Percentiles rank a stretch among this genome's conserved stretches.
These are phyloP conservation scores for Aspergillus piperis DNA, from an alignment of 2,329 filamentous ascomycete genomes.

Conservation along the genomic window DNA sequence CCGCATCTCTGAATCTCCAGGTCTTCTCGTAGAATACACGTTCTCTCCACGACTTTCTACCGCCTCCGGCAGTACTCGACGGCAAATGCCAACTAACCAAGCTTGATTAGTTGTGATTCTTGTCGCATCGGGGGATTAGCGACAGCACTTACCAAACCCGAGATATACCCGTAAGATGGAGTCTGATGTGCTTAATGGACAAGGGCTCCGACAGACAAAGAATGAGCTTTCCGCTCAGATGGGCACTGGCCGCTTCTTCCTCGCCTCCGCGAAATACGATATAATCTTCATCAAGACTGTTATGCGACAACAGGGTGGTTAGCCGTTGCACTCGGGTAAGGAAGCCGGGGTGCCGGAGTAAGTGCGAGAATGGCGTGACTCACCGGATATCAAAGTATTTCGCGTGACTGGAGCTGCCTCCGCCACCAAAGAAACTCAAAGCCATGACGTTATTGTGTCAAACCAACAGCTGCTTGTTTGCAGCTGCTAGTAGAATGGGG, in stretches of 20 bases:
- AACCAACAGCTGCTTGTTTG: conserved; percentile 24
- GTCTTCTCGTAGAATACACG: conserved; percentile 65
- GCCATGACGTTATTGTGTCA: conserved; percentile 36
- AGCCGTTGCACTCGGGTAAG: conserved; percentile 18
- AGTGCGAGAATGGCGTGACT: conserved; percentile 21
- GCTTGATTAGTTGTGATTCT: background rate
- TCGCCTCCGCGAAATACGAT: conserved; percentile 75
- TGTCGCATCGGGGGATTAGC: background rate
- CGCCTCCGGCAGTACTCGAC: conserved; percentile 38
- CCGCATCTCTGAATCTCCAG: conserved; percentile 67
- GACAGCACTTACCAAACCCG: conserved; percentile 64
- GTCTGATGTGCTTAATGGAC: conserved; percentile 70
- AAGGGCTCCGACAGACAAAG: conserved; percentile 70
- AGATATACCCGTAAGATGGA: conserved; percentile 70
- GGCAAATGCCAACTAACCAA: conserved; percentile 37
- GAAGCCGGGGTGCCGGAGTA: conserved; percentile 13
- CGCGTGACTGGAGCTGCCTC: conserved; percentile 46
- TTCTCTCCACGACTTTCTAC: conserved; percentile 44
- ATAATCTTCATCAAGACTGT: conserved; percentile 74
- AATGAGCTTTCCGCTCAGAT: conserved; percentile 72
- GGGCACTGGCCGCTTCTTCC: conserved; percentile 72
- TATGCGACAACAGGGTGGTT: conserved; percentile 11
- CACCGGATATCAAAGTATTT: conserved; percentile 55
- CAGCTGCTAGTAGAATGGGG: conserved; percentile 18
- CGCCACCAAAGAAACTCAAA: conserved; percentile 48